Conservation (phyloP, 169 alveolate species). For the Babesia ovis region DNA sequence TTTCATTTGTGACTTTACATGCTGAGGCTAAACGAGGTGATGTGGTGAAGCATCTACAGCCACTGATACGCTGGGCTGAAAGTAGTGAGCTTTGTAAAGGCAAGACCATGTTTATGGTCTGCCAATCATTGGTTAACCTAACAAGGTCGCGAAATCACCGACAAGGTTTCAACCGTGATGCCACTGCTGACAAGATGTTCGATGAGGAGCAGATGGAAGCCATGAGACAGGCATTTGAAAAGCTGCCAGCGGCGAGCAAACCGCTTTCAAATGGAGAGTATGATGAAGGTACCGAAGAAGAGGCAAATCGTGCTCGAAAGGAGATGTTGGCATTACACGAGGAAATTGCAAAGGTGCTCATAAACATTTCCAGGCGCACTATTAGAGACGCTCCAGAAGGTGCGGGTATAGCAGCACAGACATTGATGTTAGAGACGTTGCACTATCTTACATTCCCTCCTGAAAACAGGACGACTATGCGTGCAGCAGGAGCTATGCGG, state of each 20-base stretch:
- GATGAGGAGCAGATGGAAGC: constrained; percentile 49
- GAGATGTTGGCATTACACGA: constrained; percentile 17
- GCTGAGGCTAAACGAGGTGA: constrained; percentile 32
- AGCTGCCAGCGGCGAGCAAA: constrained; percentile 56
- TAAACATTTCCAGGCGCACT: not conserved
- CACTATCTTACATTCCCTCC: constrained; percentile 46
- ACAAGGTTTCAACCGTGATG: constrained; percentile 3
- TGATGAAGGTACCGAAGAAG: constrained; percentile 41
- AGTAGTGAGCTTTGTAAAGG: not conserved
- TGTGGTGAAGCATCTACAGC: not conserved
- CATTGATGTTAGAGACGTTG: constrained; percentile 48
- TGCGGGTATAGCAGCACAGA: not conserved
- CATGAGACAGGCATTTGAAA: constrained; percentile 42
- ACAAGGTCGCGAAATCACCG: constrained; percentile 41
- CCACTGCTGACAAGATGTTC: not conserved
- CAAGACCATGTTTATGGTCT: constrained; percentile 27
- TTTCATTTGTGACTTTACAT: constrained; percentile 54
- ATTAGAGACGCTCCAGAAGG: not conserved
- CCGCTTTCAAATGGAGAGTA: constrained; percentile 49
- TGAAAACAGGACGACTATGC: constrained; percentile 26
- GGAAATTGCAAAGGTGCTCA: constrained; percentile 14
- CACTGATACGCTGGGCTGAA: constrained; percentile 22
- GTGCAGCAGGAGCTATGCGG: constrained; percentile 49
- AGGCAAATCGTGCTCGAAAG: constrained; percentile 23
- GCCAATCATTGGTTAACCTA: constrained; percentile 47